Percentiles rank a stretch among this genome's conserved stretches.
Evolutionary conservation across 805 yeast species (phyloP).

Genomic region (Blastobotrys terrestris): DNA sequence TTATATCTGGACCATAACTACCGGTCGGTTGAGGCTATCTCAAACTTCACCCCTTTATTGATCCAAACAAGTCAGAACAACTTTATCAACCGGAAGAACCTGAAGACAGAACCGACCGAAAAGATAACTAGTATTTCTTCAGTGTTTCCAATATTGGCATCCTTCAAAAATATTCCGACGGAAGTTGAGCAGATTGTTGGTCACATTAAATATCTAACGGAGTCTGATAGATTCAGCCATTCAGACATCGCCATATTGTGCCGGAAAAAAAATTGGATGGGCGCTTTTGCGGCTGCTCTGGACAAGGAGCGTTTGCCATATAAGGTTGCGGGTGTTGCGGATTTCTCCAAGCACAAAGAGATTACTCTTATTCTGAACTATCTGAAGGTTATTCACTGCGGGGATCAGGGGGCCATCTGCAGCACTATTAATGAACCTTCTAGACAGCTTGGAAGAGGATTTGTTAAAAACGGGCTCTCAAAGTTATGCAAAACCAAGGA

Average conservation of each 20-base stretch:
- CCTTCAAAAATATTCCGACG: constrained; percentile 35
- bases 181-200: constrained; percentile 58
- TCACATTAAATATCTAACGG: constrained; percentile 48
- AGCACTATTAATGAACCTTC: constrained; percentile 56
- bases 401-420: constrained; percentile 55
- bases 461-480: neutral
- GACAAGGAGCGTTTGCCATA: constrained; percentile 54
- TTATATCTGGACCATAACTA: constrained; percentile 63
- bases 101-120: no score
- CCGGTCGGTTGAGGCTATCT: constrained; percentile 66
- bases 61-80: no score
- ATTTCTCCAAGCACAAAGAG: constrained; percentile 76
- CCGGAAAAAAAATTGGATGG: constrained; percentile 55
- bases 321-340: constrained; percentile 59
- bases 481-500: neutral
- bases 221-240: constrained; percentile 43
- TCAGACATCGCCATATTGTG: constrained; percentile 69
- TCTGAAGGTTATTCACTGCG: constrained; percentile 54
- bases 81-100: no score
- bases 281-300: constrained; percentile 59
- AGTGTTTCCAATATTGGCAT: constrained; percentile 32
- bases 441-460: neutral
- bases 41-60: no score
- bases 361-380: constrained; percentile 57
- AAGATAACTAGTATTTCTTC: no score